Evolutionary conservation across 1,139 yeast genomes (phyloP).

Genomic region (Yarrowia galli): DNA sequence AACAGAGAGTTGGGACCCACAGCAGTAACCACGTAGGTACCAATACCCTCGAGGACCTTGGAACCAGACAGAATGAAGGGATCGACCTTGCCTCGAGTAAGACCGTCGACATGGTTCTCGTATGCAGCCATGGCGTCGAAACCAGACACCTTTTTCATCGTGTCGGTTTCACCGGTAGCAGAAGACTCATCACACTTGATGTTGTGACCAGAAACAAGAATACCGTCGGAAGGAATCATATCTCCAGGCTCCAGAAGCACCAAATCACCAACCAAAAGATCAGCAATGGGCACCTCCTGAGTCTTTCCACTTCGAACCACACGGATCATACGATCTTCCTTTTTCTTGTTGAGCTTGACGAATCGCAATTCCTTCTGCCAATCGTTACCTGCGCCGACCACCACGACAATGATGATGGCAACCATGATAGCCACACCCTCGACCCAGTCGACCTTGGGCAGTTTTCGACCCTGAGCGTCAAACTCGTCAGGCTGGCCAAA

Average conservation of each 20-base stretch:
- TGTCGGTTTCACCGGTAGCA: slow-evolving; percentile 91
- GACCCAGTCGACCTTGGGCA: slow-evolving; percentile 93
- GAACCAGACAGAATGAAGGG: slow-evolving; percentile 94
- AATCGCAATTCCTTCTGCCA: slow-evolving; percentile 96
- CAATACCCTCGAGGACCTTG: slow-evolving; percentile 83
- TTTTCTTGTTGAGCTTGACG: slow-evolving; percentile 74
- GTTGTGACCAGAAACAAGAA: slow-evolving; percentile 71
- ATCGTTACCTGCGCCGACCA: slow-evolving; percentile 94
- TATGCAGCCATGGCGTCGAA: slow-evolving; percentile 55
- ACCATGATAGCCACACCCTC: slow-evolving; percentile 97
- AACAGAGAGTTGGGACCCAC: slow-evolving; percentile 89
- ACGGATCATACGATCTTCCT: slow-evolving; percentile 81
- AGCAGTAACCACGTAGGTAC: slow-evolving; percentile 84
- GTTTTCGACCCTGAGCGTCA: slow-evolving; percentile 75
- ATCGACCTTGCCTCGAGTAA: slow-evolving; percentile 58
- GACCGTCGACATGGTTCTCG: slow-evolving; percentile 40
- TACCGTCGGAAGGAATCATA: slow-evolving; percentile 86
- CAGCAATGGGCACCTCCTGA: slow-evolving; percentile 72
- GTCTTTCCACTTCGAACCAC: slow-evolving; percentile 79
- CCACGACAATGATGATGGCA: slow-evolving; percentile 87
- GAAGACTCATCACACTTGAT: slow-evolving; percentile 93
- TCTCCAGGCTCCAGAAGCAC: slow-evolving; percentile 91
- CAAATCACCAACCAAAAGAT: slow-evolving; percentile 85
- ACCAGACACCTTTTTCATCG: slow-evolving; percentile 72
- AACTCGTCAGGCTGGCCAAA: slow-evolving; percentile 81